Conservation (phyloP, 129 eudicot species). For the Calendula officinalis region DNA sequence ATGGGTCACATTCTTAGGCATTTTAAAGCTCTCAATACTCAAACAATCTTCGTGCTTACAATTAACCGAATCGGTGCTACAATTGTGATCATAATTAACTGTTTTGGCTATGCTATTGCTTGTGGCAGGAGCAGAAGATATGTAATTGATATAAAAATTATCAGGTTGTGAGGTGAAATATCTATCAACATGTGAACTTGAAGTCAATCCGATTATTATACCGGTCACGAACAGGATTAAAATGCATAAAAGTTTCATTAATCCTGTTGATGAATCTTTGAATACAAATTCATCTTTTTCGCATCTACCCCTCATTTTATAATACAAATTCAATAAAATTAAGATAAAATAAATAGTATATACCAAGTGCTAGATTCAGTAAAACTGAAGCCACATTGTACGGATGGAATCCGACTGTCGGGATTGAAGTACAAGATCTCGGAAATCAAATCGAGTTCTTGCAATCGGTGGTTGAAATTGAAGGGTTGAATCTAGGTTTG, state of each 20-base stretch:
- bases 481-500: too few species aligned
- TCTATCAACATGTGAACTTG: conserved; percentile 68
- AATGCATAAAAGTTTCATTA: conserved; percentile 41
- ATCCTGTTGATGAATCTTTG: conserved; percentile 55
- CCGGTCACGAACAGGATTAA: conserved; percentile 70
- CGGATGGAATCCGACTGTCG: conserved; percentile 18
- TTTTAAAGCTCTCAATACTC: conserved; percentile 47
- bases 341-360: too few species aligned
- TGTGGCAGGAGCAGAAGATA: conserved; percentile 36
- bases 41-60: conserved; percentile 53
- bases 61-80: conserved; percentile 19
- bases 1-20: conserved; percentile 58
- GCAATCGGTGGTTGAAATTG: too few species aligned
- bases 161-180: conserved; percentile 46
- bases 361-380: not conserved
- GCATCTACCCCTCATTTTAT: conserved; percentile 52
- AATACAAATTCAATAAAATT: not conserved
- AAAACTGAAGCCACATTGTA: conserved; percentile 7
- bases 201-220: conserved; percentile 59
- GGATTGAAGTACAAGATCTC: conserved; percentile 21
- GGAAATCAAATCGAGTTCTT: not conserved
- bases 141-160: conserved; percentile 36
- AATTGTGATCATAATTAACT: conserved; percentile 15
- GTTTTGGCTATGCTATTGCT: conserved; percentile 12
- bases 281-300: conserved; percentile 59